A percentile compares a stretch with the other conserved stretches of the same genome.
These are phyloP conservation scores for Priceomyces carsonii DNA, from an alignment of 805 yeast genomes.

Conservation along the genomic window DNA sequence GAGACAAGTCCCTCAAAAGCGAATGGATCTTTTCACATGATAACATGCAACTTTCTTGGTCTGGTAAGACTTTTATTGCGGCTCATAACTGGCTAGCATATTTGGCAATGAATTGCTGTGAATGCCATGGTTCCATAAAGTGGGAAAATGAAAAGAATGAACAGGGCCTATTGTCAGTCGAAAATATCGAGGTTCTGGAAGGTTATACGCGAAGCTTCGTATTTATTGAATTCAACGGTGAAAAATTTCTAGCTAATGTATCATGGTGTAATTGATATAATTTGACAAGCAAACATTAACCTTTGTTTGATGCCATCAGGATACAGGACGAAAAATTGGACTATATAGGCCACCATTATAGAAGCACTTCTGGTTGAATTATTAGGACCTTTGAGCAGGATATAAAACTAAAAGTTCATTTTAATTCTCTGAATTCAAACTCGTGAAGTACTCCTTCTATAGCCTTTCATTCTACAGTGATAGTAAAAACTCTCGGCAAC, in stretches of 20 bases:
- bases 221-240: constrained; percentile 2
- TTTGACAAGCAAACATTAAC: too few relatives aligned
- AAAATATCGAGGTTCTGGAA: background rate
- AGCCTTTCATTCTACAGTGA: too few relatives aligned
- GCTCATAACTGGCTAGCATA: constrained; percentile 4
- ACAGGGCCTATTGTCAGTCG: constrained; percentile 2
- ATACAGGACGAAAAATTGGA: too few relatives aligned
- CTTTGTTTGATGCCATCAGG: too few relatives aligned
- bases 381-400: too few relatives aligned
- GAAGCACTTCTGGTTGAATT: too few relatives aligned
- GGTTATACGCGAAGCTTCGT: constrained; percentile 1
- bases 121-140: background rate
- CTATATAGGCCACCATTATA: too few relatives aligned
- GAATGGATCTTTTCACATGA: constrained; percentile 2
- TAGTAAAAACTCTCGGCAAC: too few relatives aligned
- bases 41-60: background rate
- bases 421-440: too few relatives aligned
- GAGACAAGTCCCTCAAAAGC: background rate
- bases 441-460: too few relatives aligned
- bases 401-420: too few relatives aligned
- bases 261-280: background rate
- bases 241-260: constrained; percentile 2
- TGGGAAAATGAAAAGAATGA: constrained; percentile 4
- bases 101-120: background rate
- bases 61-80: constrained; percentile 1